Evolutionary conservation across 805 yeast species (phyloP).

Genomic region (Nakazawaea ernobii): DNA sequence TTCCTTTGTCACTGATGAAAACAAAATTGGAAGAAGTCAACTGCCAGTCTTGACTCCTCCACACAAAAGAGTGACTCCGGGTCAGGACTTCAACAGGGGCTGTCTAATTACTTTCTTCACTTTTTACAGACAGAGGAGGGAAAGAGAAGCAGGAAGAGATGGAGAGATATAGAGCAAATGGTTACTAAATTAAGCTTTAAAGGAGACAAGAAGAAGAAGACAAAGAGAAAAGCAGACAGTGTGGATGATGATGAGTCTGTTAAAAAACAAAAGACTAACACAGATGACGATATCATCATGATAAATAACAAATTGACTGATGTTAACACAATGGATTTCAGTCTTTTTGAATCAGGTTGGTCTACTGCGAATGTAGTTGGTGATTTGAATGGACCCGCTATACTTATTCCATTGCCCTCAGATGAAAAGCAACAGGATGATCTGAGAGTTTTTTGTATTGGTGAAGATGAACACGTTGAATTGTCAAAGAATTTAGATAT

Average conservation of each 20-base stretch:
- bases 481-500: slow-evolving; percentile 13
- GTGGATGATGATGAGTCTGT: neutral
- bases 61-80: neutral
- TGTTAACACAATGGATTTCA: slow-evolving; percentile 16
- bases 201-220: slow-evolving; percentile 21
- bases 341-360: slow-evolving; percentile 23
- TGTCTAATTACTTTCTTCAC: neutral
- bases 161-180: slow-evolving; percentile 16
- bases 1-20: too few species aligned
- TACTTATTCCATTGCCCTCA: slow-evolving; percentile 15
- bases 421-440: neutral
- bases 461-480: slow-evolving; percentile 11
- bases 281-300: slow-evolving; percentile 13
- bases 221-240: slow-evolving; percentile 2
- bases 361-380: slow-evolving; percentile 16
- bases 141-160: neutral
- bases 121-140: neutral
- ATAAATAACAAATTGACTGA: slow-evolving; percentile 18
- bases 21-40: neutral
- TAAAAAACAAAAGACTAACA: neutral
- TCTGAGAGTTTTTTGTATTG: slow-evolving; percentile 15
- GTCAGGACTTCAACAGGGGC: neutral
- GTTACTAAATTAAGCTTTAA: slow-evolving; percentile 27
- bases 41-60: neutral
- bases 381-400: slow-evolving; percentile 23